A percentile compares a stretch with the other conserved stretches of the same genome.
Conservation (phyloP, 2,329 filamentous ascomycete genomes). For the Raffaelea deltoideospora region DNA sequence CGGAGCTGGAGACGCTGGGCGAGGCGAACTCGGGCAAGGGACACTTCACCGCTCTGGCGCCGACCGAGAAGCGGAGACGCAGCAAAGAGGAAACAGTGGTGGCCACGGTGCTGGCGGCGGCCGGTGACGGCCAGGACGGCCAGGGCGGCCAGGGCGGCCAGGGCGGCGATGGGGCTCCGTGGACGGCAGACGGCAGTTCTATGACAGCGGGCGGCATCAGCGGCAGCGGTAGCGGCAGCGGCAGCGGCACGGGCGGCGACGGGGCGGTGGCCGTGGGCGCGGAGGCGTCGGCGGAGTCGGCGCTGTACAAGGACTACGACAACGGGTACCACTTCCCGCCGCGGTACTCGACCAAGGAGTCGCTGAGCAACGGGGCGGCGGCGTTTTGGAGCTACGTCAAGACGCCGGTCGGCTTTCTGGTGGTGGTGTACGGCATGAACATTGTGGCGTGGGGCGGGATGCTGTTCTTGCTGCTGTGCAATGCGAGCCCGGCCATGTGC, state of each 20-base stretch:
- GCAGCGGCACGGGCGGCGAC: not conserved
- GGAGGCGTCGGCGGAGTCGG: not conserved
- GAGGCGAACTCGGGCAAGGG: conserved; percentile 2
- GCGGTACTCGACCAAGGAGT: conserved; percentile 42
- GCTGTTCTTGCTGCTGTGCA: conserved; percentile 73
- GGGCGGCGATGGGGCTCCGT: too few relatives aligned
- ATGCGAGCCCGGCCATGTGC: conserved; percentile 62
- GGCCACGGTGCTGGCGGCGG: not conserved
- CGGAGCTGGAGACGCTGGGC: conserved; percentile 3
- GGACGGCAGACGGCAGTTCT: too few relatives aligned
- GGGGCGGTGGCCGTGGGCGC: not conserved
- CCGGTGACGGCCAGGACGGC: too few relatives aligned
- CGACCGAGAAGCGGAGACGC: too few relatives aligned
- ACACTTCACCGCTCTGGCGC: not conserved
- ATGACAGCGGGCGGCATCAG: not conserved
- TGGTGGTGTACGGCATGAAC: conserved; percentile 67
- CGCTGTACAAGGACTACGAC: conserved; percentile 24
- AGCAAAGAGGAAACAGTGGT: too few relatives aligned
- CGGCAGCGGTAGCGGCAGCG: not conserved
- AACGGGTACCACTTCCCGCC: conserved; percentile 54
- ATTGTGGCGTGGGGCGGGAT: conserved; percentile 83
- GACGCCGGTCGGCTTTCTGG: conserved; percentile 61
- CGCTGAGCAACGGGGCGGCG: conserved; percentile 39
- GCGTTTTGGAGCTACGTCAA: conserved; percentile 59
- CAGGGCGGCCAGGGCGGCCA: too few relatives aligned